phyloP scores from a whole-genome alignment of 2,329 filamentous ascomycete species.

The Claviceps arundinis region DNA sequence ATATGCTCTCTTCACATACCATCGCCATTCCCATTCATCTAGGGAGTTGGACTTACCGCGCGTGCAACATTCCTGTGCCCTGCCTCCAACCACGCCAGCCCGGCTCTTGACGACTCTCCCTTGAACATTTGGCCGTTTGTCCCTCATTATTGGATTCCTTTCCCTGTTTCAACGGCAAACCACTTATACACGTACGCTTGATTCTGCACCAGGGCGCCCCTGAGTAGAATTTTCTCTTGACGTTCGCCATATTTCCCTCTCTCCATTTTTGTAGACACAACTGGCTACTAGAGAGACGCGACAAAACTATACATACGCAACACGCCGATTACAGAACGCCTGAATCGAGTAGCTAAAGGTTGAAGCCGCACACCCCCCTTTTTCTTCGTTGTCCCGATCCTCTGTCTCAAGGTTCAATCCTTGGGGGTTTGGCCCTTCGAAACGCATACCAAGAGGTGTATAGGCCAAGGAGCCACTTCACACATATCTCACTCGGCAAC shows the following conservation, averaged over 20 bases:
- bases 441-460: constrained; percentile 1
- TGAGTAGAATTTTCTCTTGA: not conserved
- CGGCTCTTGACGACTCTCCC: constrained; percentile 4
- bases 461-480: not conserved
- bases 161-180: constrained; percentile 5
- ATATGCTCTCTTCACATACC: constrained; percentile 1
- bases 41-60: not conserved
- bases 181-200: constrained; percentile 1
- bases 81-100: constrained; percentile 1
- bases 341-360: not conserved
- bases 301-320: not conserved
- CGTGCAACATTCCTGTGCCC: constrained; percentile 8
- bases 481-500: not conserved
- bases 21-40: constrained; percentile 3
- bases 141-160: constrained; percentile 9
- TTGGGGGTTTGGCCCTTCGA: constrained; percentile 1
- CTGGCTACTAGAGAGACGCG: not conserved
- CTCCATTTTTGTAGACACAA: not conserved
- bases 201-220: not conserved
- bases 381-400: not conserved
- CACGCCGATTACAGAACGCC: not conserved
- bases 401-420: constrained; percentile 7
- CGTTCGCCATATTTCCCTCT: not conserved
- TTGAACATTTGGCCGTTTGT: constrained; percentile 1
- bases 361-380: not conserved